Evolutionary conservation across 495 filamentous ascomycete species (phyloP), one percentile per base, ranked within the genome.

Genomic region (Penicillium goetzii): DNA sequence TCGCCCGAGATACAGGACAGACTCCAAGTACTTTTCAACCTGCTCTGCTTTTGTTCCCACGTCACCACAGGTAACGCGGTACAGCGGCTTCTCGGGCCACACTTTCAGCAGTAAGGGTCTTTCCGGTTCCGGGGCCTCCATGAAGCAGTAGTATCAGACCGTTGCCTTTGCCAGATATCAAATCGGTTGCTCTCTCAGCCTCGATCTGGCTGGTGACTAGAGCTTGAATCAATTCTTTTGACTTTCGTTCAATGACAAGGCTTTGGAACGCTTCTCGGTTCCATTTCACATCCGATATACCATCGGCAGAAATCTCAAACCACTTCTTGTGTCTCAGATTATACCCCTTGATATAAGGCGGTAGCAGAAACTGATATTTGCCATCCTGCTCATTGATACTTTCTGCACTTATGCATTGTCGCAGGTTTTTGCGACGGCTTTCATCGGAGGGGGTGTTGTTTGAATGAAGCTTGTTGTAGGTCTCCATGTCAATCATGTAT

Each of bases 91-190:
- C n/a, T 66, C 43, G 4, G 56, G 78, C 76, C 1, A 79, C 67
- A 4, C 54, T 59, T 28, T 79, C 77, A 0, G 77, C 78, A 8
- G 76, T 78, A 0, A 72, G 50, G 4, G 73, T 78, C 59, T 79
- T 79, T 0, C 77, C 77, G 0, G 67, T 78, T 0, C 84, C 84
- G 2, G 84, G 84, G 0, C 70, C 74, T 2, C 83, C 84, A 57
- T 84, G 81, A 0, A 87, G 76, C 2, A 86, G 75, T 33, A 86
- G 75, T 58, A 83, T 70, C 7, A 83, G 68, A 2, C 81, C 83
- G 21, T 79, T 74, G 3, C 80, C 80, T 70, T 78, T 74, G 12
- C 68, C 72, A 11, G 49, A 43, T 21, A 78, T 69, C 6, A 77
- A 1, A 47, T 78, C 76, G 14, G 45, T 49, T 14, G 14, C 45